Percentiles rank a stretch among this genome's conserved stretches.
phyloP scores from a whole-genome alignment of 2,329 filamentous ascomycete genomes.

The Aspergillus latus region DNA sequence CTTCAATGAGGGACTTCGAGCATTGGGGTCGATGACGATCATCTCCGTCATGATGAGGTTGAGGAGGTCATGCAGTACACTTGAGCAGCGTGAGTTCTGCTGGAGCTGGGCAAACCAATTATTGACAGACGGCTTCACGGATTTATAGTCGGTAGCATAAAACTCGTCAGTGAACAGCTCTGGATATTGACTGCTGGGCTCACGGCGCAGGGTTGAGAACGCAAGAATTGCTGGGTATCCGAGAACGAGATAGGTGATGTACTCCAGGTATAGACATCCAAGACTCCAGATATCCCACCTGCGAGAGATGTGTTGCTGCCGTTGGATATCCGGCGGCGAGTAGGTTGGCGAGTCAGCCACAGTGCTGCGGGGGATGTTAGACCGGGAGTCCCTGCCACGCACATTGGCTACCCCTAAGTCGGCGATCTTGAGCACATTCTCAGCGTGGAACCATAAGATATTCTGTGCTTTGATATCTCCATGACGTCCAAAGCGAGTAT shows the following conservation, averaged over 20 bases:
- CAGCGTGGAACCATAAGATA: constrained; percentile 31
- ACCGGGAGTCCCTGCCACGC: constrained; percentile 34
- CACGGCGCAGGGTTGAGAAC: constrained; percentile 8
- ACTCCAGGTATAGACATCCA: constrained; percentile 40
- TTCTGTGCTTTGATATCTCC: constrained; percentile 42
- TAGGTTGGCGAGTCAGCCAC: constrained; percentile 33
- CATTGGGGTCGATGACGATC: background rate
- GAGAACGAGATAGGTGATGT: constrained; percentile 36
- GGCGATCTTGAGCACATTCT: constrained; percentile 30
- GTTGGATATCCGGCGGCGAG: constrained; percentile 39
- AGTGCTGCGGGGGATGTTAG: constrained; percentile 22
- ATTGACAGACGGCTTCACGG: constrained; percentile 6
- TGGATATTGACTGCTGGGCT: background rate
- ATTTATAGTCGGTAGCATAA: constrained; percentile 1
- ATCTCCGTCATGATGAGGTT: constrained; percentile 14
- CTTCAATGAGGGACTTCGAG: background rate
- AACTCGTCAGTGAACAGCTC: constrained; percentile 9
- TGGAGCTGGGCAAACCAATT: constrained; percentile 9
- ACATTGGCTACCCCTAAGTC: constrained; percentile 39
- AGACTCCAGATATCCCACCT: constrained; percentile 34
- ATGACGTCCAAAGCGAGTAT: constrained; percentile 32
- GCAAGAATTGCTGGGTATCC: constrained; percentile 20
- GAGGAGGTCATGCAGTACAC: constrained; percentile 5
- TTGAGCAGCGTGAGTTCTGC: background rate
- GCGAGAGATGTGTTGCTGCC: constrained; percentile 21